Percentiles rank a stretch among this genome's conserved stretches.
These are phyloP conservation scores for Sindora glabra DNA, from an alignment of 306 rosid genomes.

Conservation along the genomic window DNA sequence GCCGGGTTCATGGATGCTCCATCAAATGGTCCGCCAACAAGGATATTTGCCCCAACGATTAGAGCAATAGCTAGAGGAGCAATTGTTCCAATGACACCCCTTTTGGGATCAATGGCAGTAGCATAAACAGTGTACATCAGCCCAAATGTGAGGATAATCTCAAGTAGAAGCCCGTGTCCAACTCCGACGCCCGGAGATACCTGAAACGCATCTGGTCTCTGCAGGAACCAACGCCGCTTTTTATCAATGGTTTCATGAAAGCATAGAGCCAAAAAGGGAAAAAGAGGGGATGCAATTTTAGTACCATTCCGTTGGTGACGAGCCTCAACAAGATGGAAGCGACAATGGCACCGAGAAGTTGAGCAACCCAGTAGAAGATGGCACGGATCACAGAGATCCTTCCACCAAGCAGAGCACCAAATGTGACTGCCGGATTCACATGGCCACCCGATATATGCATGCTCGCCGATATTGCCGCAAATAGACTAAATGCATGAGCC, in stretches of 20 bases:
- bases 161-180: constrained; percentile 51
- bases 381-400: constrained; percentile 77
- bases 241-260: too few species aligned
- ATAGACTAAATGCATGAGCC: constrained; percentile 69
- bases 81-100: constrained; percentile 52
- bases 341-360: constrained; percentile 64
- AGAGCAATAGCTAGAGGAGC: constrained; percentile 85
- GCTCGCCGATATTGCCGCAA: constrained; percentile 67
- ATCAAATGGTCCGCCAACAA: constrained; percentile 85
- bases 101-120: constrained; percentile 87
- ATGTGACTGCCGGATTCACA: constrained; percentile 87
- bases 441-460: constrained; percentile 85
- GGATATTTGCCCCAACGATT: constrained; percentile 74
- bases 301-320: constrained; percentile 78
- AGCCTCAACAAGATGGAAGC: constrained; percentile 79
- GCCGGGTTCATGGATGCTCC: constrained; percentile 98
- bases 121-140: constrained; percentile 73
- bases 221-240: background rate
- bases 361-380: constrained; percentile 81
- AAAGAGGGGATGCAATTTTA: background rate
- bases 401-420: constrained; percentile 80
- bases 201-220: constrained; percentile 72
- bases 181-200: constrained; percentile 46
- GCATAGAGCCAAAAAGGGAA: background rate
- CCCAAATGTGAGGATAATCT: constrained; percentile 73